Conservation (phyloP, 2,329 filamentous ascomycete species). For the Rhinocladiella similis region DNA sequence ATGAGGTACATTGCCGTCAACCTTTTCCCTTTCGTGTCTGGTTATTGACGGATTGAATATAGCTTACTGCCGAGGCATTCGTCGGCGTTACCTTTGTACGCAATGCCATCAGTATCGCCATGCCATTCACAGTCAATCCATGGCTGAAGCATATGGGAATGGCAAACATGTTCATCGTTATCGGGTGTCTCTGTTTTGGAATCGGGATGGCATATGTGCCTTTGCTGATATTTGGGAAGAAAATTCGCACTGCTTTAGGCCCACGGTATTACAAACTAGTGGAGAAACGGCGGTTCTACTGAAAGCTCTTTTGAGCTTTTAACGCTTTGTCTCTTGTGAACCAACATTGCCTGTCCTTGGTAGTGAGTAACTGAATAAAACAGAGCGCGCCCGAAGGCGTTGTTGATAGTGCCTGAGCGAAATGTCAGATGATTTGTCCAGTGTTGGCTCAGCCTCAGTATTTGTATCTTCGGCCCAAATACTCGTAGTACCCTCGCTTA, state of each 20-base stretch:
- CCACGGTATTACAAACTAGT: too few relatives aligned
- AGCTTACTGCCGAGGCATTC: constrained; percentile 49
- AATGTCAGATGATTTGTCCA: too few relatives aligned
- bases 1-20: constrained; percentile 23
- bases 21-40: background rate
- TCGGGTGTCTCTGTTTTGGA: constrained; percentile 36
- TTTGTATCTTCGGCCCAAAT: too few relatives aligned
- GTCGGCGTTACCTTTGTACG: constrained; percentile 46
- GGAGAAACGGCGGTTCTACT: too few relatives aligned
- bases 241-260: background rate
- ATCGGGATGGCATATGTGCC: constrained; percentile 30
- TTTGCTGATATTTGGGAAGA: constrained; percentile 37
- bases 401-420: too few relatives aligned
- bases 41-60: background rate
- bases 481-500: too few relatives aligned
- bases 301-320: too few relatives aligned
- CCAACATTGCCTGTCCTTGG: too few relatives aligned
- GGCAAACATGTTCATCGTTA: constrained; percentile 41
- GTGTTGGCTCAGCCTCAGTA: too few relatives aligned
- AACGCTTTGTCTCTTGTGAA: too few relatives aligned
- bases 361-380: too few relatives aligned
- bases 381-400: too few relatives aligned
- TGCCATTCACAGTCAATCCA: constrained; percentile 46
- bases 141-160: constrained; percentile 41
- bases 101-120: constrained; percentile 43